phyloP scores from a whole-genome alignment of 208 protist genomes.

The Crithidia thermophila region DNA sequence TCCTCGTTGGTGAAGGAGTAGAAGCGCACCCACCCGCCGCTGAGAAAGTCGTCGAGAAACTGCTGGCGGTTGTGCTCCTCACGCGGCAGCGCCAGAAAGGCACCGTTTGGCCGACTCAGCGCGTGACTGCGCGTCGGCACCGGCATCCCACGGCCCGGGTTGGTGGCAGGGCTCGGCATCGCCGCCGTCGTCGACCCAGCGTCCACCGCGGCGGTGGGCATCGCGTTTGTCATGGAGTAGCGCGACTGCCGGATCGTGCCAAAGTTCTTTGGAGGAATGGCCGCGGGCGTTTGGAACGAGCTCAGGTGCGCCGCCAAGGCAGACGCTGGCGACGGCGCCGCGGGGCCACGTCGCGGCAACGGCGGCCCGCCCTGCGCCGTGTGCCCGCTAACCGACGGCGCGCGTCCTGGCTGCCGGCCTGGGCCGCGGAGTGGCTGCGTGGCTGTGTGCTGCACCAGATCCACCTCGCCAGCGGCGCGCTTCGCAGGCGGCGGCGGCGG shows the following conservation, averaged over 20 bases:
- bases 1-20: constrained; percentile 85
- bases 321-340: constrained; percentile 25
- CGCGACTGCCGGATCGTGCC: constrained; percentile 39
- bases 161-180: background rate
- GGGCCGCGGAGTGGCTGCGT: constrained; percentile 20
- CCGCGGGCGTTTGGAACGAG: constrained; percentile 34
- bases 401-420: constrained; percentile 28
- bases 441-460: constrained; percentile 3
- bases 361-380: constrained; percentile 66
- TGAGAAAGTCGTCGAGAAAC: constrained; percentile 85
- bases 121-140: constrained; percentile 13
- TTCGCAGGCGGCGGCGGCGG: background rate
- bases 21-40: constrained; percentile 85
- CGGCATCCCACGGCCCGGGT: background rate
- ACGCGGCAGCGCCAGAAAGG: constrained; percentile 77
- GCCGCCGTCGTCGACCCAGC: background rate
- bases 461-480: constrained; percentile 18
- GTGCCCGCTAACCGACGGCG: constrained; percentile 51
- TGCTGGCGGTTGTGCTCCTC: constrained; percentile 73
- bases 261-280: constrained; percentile 47
- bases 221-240: constrained; percentile 55
- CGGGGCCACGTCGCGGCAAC: constrained; percentile 66
- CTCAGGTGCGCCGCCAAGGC: constrained; percentile 14
- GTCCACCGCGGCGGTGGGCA: constrained; percentile 13
- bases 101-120: constrained; percentile 34